Evolutionary conservation across 495 filamentous ascomycete genomes (phyloP).

Genomic region (Immersiella caudata): DNA sequence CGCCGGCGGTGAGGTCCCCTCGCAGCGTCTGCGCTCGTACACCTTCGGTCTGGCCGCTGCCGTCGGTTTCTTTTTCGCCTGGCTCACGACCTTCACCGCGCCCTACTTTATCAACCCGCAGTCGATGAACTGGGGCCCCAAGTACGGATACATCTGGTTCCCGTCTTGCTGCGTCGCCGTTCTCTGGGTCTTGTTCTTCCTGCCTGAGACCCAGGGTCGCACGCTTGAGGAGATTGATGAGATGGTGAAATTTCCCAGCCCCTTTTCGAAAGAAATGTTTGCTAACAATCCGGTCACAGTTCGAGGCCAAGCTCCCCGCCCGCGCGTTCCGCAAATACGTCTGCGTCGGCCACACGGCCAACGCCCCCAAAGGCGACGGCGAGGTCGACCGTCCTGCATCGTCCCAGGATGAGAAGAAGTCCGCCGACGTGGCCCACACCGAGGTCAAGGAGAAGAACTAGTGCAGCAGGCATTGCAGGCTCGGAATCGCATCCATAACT

Average conservation of each 20-base stretch:
- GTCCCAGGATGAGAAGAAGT: conserved; percentile 1
- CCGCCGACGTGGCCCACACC: neutral
- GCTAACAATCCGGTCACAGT: conserved; percentile 33
- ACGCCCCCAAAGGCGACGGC: conserved; percentile 3
- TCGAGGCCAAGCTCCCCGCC: conserved; percentile 50
- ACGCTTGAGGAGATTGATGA: conserved; percentile 58
- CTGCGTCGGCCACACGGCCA: conserved; percentile 33
- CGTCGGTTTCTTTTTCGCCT: conserved; percentile 53
- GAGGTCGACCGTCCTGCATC: neutral
- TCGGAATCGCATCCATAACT: no score
- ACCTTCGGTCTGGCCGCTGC: conserved; percentile 60
- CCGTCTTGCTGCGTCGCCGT: conserved; percentile 37
- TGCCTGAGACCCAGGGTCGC: conserved; percentile 57
- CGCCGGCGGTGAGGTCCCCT: conserved; percentile 61
- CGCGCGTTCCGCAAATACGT: conserved; percentile 51
- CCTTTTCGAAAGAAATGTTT: neutral
- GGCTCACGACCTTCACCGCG: conserved; percentile 62
- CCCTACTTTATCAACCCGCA: conserved; percentile 65
- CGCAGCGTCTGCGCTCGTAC: conserved; percentile 56
- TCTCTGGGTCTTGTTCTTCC: conserved; percentile 51
- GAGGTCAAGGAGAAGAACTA: conserved; percentile 1
- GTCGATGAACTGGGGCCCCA: conserved; percentile 58
- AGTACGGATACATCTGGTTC: conserved; percentile 59
- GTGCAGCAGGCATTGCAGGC: no score
- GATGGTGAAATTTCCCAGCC: conserved; percentile 40